phyloP scores from a whole-genome alignment of 768 basidiomycete species.

The Pseudohyphozyma bogoriensis region DNA sequence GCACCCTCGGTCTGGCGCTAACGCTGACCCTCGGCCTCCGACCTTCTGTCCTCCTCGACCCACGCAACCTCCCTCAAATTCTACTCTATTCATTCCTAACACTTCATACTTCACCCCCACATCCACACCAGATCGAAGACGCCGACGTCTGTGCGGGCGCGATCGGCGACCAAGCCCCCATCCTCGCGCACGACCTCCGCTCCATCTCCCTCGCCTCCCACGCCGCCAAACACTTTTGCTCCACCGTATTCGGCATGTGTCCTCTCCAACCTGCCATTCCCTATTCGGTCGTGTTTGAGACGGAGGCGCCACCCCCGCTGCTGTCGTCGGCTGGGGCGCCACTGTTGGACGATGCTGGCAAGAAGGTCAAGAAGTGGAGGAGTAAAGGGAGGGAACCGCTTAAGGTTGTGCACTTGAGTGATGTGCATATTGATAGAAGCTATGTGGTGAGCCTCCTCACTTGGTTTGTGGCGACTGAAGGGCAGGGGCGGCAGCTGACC shows the following conservation, averaged over 20 bases:
- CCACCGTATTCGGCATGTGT: constrained; percentile 50
- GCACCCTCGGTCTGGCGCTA: too few relatives aligned
- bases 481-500: background rate
- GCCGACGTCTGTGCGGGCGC: constrained; percentile 52
- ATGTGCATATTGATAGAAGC: constrained; percentile 53
- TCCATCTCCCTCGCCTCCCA: constrained; percentile 44
- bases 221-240: constrained; percentile 51
- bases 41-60: background rate
- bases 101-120: background rate
- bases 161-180: constrained; percentile 48
- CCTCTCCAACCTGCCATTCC: constrained; percentile 31
- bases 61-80: background rate
- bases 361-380: background rate
- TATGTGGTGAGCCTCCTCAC: constrained; percentile 51
- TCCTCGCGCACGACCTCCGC: constrained; percentile 51
- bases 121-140: constrained; percentile 44
- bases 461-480: background rate
- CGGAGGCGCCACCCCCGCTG: constrained; percentile 40
- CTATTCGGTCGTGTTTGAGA: constrained; percentile 15
- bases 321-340: constrained; percentile 40
- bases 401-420: constrained; percentile 54
- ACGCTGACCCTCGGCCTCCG: too few relatives aligned
- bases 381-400: constrained; percentile 38
- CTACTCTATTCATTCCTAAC: background rate
- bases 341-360: constrained; percentile 2